A percentile compares a stretch with the other conserved stretches of the same genome.
These are phyloP conservation scores for Kazachstania psychrophila DNA, from an alignment of 805 yeast species.

Conservation along the genomic window DNA sequence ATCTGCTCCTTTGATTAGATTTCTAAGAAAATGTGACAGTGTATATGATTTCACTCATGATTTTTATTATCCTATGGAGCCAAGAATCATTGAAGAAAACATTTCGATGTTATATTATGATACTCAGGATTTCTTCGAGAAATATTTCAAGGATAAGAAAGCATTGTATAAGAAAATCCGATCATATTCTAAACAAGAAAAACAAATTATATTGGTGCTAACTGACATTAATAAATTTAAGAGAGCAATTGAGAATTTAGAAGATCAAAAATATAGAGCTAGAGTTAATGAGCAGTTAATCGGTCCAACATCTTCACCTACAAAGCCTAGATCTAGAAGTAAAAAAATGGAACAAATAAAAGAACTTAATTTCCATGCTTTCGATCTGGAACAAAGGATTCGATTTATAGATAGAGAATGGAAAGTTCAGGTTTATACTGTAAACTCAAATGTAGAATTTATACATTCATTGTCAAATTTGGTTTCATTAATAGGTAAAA, in stretches of 20 bases:
- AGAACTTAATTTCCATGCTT: conserved; percentile 11
- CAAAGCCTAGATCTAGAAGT: background rate
- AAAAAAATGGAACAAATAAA: conserved; percentile 13
- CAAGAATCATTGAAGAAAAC: conserved; percentile 36
- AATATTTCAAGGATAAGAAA: conserved; percentile 24
- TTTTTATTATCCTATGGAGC: conserved; percentile 44
- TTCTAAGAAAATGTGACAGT: conserved; percentile 44
- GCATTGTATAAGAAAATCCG: conserved; percentile 19
- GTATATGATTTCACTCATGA: conserved; percentile 41
- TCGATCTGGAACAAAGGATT: conserved; percentile 35
- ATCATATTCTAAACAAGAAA: conserved; percentile 16
- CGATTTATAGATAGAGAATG: conserved; percentile 38
- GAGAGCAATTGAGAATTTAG: conserved; percentile 35
- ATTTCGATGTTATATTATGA: conserved; percentile 37
- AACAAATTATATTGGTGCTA: conserved; percentile 36
- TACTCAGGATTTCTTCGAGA: conserved; percentile 37
- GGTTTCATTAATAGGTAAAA: conserved; percentile 44
- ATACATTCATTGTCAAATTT: conserved; percentile 49
- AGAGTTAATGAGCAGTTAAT: conserved; percentile 28
- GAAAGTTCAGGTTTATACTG: conserved; percentile 40
- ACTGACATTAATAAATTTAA: conserved; percentile 42
- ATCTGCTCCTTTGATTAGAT: conserved; percentile 38
- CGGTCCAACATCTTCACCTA: background rate
- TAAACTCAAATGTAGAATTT: conserved; percentile 34
- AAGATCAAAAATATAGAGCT: conserved; percentile 38